phyloP scores from a whole-genome alignment of 1,284 basidiomycete genomes.

The Cerrena zonata region DNA sequence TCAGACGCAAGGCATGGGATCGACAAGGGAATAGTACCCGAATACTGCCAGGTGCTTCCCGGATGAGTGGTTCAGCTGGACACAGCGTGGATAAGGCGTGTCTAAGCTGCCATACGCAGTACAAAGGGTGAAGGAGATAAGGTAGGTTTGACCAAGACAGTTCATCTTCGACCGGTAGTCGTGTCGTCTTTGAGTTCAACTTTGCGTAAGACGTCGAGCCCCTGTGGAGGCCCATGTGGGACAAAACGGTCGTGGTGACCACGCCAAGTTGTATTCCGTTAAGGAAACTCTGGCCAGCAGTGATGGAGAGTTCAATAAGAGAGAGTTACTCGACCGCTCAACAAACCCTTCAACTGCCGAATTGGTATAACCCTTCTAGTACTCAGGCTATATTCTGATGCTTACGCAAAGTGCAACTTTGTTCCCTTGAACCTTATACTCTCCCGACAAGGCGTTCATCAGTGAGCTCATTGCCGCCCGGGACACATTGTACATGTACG shows the following conservation, averaged over 20 bases:
- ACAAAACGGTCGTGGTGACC: slow-evolving; percentile 1
- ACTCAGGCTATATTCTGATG: slow-evolving; percentile 8
- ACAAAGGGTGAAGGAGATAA: slow-evolving; percentile 48
- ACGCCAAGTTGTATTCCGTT: slow-evolving; percentile 13
- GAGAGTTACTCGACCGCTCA: slow-evolving; percentile 6
- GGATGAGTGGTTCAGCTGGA: slow-evolving; percentile 49
- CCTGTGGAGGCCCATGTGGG: not conserved
- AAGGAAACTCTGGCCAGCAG: slow-evolving; percentile 25
- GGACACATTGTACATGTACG: not conserved
- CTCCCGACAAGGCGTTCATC: not conserved
- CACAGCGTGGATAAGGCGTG: slow-evolving; percentile 59
- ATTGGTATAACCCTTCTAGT: too few relatives aligned
- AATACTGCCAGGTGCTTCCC: slow-evolving; percentile 31
- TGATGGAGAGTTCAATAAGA: slow-evolving; percentile 14
- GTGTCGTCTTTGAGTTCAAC: slow-evolving; percentile 2
- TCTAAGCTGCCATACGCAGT: slow-evolving; percentile 48
- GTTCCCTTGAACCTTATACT: slow-evolving; percentile 15
- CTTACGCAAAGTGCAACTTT: slow-evolving; percentile 18
- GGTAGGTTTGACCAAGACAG: slow-evolving; percentile 27
- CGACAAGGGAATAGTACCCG: slow-evolving; percentile 45
- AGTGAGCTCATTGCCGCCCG: not conserved
- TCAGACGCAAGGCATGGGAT: slow-evolving; percentile 45
- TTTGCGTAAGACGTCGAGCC: not conserved
- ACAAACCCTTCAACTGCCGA: slow-evolving; percentile 10
- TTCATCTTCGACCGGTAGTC: slow-evolving; percentile 1